A percentile compares a stretch with the other conserved stretches of the same genome.
These are phyloP conservation scores for Candida adriatica DNA, from an alignment of 805 yeast genomes.

Conservation along the genomic window DNA sequence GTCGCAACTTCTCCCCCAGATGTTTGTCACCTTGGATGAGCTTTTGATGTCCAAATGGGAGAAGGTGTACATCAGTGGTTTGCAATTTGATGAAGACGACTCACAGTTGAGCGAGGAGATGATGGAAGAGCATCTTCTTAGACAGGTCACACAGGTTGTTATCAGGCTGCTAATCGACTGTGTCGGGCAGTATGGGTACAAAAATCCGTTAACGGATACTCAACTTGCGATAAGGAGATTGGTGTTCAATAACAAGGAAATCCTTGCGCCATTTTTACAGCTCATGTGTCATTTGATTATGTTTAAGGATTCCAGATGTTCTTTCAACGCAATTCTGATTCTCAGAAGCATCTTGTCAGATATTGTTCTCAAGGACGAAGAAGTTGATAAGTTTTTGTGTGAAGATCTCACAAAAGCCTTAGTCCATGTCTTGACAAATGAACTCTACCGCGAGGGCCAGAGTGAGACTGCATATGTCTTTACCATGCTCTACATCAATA, in stretches of 20 bases:
- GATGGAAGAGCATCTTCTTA: conserved; percentile 92
- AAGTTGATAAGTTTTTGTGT: conserved; percentile 57
- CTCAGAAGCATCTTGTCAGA: conserved; percentile 68
- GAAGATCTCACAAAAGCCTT: conserved; percentile 66
- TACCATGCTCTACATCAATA: conserved; percentile 68
- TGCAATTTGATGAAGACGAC: conserved; percentile 42
- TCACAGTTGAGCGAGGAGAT: conserved; percentile 91
- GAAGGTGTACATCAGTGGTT: conserved; percentile 41
- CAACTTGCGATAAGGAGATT: conserved; percentile 61
- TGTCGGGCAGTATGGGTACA: conserved; percentile 64
- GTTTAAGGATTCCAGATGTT: conserved; percentile 86
- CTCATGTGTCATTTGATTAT: conserved; percentile 69
- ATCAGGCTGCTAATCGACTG: conserved; percentile 82
- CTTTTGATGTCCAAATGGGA: conserved; percentile 77
- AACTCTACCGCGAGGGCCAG: conserved; percentile 78
- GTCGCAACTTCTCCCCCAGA: conserved; percentile 70
- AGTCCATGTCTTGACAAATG: conserved; percentile 60
- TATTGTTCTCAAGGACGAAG: conserved; percentile 60
- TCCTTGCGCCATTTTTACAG: conserved; percentile 73
- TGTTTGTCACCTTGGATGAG: conserved; percentile 64
- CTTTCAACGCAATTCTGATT: conserved; percentile 82
- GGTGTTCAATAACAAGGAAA: conserved; percentile 54
- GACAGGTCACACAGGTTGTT: conserved; percentile 90
- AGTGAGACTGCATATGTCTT: conserved; percentile 88
- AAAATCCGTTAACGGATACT: conserved; percentile 40